Evolutionary conservation across 345 rosid genomes (phyloP), one percentile per base, ranked within the genome.

Genomic region (Camelina hispida): DNA sequence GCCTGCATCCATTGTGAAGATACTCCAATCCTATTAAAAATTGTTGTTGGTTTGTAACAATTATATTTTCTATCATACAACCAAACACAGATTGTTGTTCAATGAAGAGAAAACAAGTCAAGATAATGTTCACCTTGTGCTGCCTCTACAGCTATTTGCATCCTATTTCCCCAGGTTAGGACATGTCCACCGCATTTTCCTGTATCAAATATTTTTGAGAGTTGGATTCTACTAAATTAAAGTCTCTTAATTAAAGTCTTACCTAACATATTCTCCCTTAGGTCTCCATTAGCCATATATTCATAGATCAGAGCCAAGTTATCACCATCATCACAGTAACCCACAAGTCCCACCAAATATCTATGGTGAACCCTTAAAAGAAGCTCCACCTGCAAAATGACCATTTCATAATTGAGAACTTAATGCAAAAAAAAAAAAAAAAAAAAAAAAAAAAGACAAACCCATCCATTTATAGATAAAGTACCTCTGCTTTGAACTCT

Each of bases 1-100:
- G 93, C 53, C 57, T 87, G 78, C 89, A 84, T 20, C 86, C 88
- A 30, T 79, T 61, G 35, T 89, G 93, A 42, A 82, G 66, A 68
- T 71, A 79, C 66, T 79, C 85, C 67, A 82, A 9, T 61, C 85
- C 85, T 82, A n/a, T 22, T 9, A n/a, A 7, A 59, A 14, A 20
- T 57, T 16, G 17, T 58, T 37, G 7, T 0, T 40, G 6, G 28
- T 23, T 4, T 64, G 28, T 25, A 25, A 25, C 28, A 25, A 28
- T 63, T 44, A 35, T 0, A 11, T 2, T 18, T 18, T 0, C 1
- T 11, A 53, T 53, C 4, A 32, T 32, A 32, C 35, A 30, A 30
- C 34, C 7, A 30, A 6, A 30, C 34, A 30, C 7, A 30, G 28
- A 25, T 30, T 30, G 34, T 30, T 30, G 7, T 30, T 4, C 34